Conservation (phyloP, 1,284 basidiomycete species). For the Leucoagaricus sp. region DNA sequence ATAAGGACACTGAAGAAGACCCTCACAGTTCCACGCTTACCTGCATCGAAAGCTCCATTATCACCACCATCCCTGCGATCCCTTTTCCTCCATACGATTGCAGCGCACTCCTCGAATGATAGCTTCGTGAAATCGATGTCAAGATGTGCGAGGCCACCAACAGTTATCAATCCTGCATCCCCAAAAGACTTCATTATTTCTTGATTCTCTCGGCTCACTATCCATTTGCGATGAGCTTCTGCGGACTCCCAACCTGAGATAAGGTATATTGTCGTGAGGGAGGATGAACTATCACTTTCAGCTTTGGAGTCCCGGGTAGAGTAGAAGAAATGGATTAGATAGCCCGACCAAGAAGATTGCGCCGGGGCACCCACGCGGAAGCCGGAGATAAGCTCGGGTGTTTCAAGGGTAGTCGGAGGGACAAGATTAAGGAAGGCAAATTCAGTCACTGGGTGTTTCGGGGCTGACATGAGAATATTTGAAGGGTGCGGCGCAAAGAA, state of each 20-base stretch:
- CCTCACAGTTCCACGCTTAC: neutral
- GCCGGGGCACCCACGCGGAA: neutral
- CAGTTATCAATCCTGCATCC: conserved; percentile 27
- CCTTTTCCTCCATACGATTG: conserved; percentile 15
- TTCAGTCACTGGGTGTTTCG: conserved; percentile 3
- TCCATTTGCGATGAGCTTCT: conserved; percentile 43
- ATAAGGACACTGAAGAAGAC: neutral
- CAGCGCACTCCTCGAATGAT: conserved; percentile 21
- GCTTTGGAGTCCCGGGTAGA: conserved; percentile 38
- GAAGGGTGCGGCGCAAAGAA: neutral
- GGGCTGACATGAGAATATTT: neutral
- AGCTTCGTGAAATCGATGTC: conserved; percentile 37
- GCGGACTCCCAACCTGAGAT: conserved; percentile 47
- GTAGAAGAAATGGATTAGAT: conserved; percentile 12
- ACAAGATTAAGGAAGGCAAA: conserved; percentile 9
- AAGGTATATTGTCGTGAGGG: conserved; percentile 37
- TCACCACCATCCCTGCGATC: neutral
- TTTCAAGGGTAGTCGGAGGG: conserved; percentile 6
- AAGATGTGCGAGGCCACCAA: conserved; percentile 41
- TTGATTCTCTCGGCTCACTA: conserved; percentile 41
- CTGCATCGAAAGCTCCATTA: neutral
- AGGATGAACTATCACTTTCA: conserved; percentile 32
- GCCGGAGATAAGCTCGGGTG: neutral
- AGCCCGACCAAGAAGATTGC: conserved; percentile 8
- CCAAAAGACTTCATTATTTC: conserved; percentile 33